These are phyloP conservation scores for Lactifluus pinguis DNA, from an alignment of 768 basidiomycete genomes.

Conservation along the genomic window DNA sequence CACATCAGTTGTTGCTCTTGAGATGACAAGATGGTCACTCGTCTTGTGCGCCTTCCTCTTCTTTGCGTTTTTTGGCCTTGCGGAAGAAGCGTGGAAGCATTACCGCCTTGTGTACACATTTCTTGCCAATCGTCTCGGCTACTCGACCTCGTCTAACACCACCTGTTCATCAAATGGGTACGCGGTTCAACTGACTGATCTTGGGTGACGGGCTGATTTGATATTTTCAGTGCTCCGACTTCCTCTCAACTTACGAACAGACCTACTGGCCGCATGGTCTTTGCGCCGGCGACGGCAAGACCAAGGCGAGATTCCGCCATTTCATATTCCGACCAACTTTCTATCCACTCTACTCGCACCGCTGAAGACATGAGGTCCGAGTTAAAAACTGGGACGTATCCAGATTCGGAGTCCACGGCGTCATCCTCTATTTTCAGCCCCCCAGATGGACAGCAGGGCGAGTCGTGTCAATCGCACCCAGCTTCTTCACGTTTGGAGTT, in stretches of 20 bases:
- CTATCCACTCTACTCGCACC: no score
- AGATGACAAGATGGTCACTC: conserved; percentile 34
- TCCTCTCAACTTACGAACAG: background rate
- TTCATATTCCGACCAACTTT: background rate
- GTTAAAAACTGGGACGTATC: no score
- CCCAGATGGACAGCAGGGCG: no score
- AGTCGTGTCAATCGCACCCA: no score
- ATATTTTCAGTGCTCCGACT: background rate
- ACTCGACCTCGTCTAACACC: background rate
- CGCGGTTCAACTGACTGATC: background rate
- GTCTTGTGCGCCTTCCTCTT: conserved; percentile 35
- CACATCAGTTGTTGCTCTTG: conserved; percentile 17
- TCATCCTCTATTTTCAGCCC: no score
- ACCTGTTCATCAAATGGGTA: conserved; percentile 1
- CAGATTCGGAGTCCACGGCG: no score
- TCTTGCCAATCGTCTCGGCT: conserved; percentile 24
- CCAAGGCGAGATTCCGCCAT: background rate
- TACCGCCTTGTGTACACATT: conserved; percentile 27
- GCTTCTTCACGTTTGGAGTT: no score
- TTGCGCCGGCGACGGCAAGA: background rate
- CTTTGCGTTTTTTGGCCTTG: conserved; percentile 47
- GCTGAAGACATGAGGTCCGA: no score
- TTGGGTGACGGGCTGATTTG: background rate
- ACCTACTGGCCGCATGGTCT: background rate
- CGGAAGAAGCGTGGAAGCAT: conserved; percentile 37